Evolutionary conservation across 495 filamentous ascomycete species (phyloP).

Genomic region (Rostrohypoxylon terebratum): DNA sequence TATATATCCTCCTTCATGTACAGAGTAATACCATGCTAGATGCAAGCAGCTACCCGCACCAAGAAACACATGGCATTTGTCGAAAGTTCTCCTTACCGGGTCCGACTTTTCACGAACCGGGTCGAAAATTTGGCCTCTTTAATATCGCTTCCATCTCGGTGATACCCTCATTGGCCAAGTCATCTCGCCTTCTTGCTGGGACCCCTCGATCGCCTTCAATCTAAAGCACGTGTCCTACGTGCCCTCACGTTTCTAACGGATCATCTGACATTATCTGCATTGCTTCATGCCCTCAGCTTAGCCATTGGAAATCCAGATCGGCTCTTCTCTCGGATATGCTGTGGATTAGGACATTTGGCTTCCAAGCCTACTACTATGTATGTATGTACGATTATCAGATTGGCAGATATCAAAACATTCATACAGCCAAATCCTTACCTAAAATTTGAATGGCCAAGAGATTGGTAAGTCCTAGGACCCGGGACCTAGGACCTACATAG

Average conservation of each 20-base stretch:
- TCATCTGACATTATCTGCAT: slow-evolving; percentile 32
- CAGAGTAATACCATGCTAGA: slow-evolving; percentile 22
- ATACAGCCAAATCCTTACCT: neutral
- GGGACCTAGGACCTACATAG: too few species aligned
- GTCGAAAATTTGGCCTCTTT: slow-evolving; percentile 4
- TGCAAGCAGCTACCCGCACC: slow-evolving; percentile 31
- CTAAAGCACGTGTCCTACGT: slow-evolving; percentile 17
- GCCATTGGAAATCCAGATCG: slow-evolving; percentile 14
- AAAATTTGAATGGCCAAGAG: neutral
- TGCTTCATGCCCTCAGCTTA: neutral
- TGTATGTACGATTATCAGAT: slow-evolving; percentile 6
- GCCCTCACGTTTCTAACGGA: slow-evolving; percentile 24
- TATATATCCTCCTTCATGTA: slow-evolving; percentile 3
- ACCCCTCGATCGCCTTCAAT: slow-evolving; percentile 14
- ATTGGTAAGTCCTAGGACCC: slow-evolving; percentile 8
- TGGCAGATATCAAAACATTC: slow-evolving; percentile 5
- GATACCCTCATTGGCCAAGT: slow-evolving; percentile 18
- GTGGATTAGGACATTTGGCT: slow-evolving; percentile 1
- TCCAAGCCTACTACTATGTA: too few species aligned
- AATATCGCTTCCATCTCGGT: slow-evolving; percentile 18
- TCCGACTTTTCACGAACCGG: slow-evolving; percentile 9
- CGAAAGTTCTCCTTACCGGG: neutral
- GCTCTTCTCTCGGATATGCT: slow-evolving; percentile 32
- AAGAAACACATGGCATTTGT: slow-evolving; percentile 33
- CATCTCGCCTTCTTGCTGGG: slow-evolving; percentile 8